phyloP scores from a whole-genome alignment of 352 stramenopile species.

The Phytophthora capsici region DNA sequence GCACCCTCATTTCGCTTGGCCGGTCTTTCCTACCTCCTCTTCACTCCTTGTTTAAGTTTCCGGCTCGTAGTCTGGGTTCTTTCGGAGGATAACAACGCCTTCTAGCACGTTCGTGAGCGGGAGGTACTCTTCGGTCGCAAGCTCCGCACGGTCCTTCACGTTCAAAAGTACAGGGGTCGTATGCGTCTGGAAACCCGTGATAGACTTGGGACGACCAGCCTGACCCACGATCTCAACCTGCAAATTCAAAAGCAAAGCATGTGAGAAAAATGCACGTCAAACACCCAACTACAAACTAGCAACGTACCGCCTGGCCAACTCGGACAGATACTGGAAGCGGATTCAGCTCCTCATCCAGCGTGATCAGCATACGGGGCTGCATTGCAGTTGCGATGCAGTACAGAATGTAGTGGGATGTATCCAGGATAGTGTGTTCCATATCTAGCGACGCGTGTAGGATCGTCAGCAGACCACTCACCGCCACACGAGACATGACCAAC shows the following conservation, averaged over 20 bases:
- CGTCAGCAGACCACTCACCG: conserved; percentile 95
- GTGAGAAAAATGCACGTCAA: not conserved
- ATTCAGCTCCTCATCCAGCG: conserved; percentile 96
- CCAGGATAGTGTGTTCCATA: conserved; percentile 98
- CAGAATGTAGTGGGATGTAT: conserved; percentile 99
- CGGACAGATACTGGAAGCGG: conserved; percentile 97
- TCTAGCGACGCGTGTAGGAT: conserved; percentile 97
- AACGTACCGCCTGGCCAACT: conserved; percentile 96
- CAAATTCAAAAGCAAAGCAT: not conserved
- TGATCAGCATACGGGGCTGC: conserved; percentile 99
- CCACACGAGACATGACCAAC: conserved; percentile 88
- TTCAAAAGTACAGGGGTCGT: conserved; percentile 98
- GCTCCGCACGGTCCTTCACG: conserved; percentile 97
- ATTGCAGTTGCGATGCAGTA: conserved; percentile 98
- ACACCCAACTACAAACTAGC: conserved; percentile 2
- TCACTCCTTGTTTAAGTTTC: conserved; percentile 62
- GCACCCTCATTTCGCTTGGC: conserved; percentile 24
- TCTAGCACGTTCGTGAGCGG: conserved; percentile 97
- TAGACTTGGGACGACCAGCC: conserved; percentile 98
- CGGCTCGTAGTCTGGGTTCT: conserved; percentile 94
- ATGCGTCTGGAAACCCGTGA: conserved; percentile 99
- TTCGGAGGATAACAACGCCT: conserved; percentile 98
- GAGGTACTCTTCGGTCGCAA: conserved; percentile 98
- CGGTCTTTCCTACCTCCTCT: conserved; percentile 10
- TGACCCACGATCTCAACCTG: conserved; percentile 99